Evolutionary conservation across 306 rosid genomes (phyloP).

Genomic region (apple (Malus domestica)): DNA sequence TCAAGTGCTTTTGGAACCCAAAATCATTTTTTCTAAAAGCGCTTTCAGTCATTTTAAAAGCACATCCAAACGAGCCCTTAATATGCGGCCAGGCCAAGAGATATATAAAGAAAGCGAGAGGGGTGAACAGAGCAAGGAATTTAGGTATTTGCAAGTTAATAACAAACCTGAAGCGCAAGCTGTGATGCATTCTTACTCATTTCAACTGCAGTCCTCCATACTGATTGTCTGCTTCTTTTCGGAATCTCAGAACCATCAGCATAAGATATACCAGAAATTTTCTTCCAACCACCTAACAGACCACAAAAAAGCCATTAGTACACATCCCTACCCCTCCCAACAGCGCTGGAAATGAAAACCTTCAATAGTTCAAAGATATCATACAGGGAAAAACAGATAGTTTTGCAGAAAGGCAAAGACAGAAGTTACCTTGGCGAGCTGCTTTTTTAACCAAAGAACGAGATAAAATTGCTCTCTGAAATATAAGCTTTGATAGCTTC

Average conservation of each 20-base stretch:
- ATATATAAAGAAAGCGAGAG: background rate
- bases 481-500: conserved; percentile 49
- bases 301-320: conserved; percentile 18
- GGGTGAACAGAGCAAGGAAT: background rate
- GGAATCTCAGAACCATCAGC: conserved; percentile 79
- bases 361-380: background rate
- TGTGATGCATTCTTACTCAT: conserved; percentile 82
- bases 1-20: too few relatives aligned
- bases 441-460: conserved; percentile 52
- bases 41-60: too few relatives aligned
- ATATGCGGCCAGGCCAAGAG: conserved; percentile 10
- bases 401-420: conserved; percentile 3
- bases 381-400: background rate
- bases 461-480: conserved; percentile 75
- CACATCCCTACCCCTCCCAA: background rate
- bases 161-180: conserved; percentile 81
- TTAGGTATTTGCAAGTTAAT: background rate
- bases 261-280: conserved; percentile 60
- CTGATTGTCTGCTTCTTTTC: conserved; percentile 72
- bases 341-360: background rate
- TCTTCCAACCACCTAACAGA: conserved; percentile 61
- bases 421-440: conserved; percentile 69
- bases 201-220: conserved; percentile 90
- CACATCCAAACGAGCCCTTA: background rate
- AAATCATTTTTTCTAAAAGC: too few relatives aligned